These are phyloP conservation scores for Tephrocybe sp. DNA, from an alignment of 768 basidiomycete species.

Conservation along the genomic window DNA sequence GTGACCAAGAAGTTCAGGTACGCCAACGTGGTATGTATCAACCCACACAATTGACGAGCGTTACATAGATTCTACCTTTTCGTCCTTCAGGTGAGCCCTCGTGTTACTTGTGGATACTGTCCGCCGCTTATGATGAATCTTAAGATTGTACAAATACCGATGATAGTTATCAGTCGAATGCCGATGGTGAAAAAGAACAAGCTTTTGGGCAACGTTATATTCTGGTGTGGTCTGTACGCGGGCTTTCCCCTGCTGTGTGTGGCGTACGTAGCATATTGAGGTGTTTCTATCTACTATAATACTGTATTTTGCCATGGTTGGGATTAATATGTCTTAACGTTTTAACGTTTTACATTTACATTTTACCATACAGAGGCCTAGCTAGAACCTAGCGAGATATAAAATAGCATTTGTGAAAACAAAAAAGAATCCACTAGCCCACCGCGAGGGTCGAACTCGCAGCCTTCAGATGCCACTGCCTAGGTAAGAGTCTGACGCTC, in stretches of 20 bases:
- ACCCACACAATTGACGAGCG: neutral
- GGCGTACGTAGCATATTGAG: slow-evolving; percentile 47
- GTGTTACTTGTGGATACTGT: neutral
- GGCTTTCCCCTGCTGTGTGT: slow-evolving; percentile 95
- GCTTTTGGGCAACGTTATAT: slow-evolving; percentile 80
- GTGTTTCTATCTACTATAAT: neutral
- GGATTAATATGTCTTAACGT: neutral
- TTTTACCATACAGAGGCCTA: too few species aligned
- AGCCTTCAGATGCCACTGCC: slow-evolving; percentile 63
- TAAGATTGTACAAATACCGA: slow-evolving; percentile 87
- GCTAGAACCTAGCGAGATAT: too few species aligned
- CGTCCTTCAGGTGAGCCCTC: slow-evolving; percentile 54
- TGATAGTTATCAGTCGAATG: slow-evolving; percentile 80
- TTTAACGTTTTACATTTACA: too few species aligned
- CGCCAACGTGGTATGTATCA: slow-evolving; percentile 19
- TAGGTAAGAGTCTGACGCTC: slow-evolving; percentile 51
- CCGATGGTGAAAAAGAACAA: slow-evolving; percentile 81
- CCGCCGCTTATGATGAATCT: neutral
- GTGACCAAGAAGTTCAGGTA: slow-evolving; percentile 91
- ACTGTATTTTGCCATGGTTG: neutral
- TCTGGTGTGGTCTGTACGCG: slow-evolving; percentile 91
- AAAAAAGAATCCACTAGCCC: slow-evolving; percentile 48
- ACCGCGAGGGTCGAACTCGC: slow-evolving; percentile 85
- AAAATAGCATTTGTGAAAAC: too few species aligned
- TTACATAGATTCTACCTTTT: slow-evolving; percentile 79